Evolutionary conservation across 257 asterid species (phyloP).

Genomic region (Solanum stenotomum): DNA sequence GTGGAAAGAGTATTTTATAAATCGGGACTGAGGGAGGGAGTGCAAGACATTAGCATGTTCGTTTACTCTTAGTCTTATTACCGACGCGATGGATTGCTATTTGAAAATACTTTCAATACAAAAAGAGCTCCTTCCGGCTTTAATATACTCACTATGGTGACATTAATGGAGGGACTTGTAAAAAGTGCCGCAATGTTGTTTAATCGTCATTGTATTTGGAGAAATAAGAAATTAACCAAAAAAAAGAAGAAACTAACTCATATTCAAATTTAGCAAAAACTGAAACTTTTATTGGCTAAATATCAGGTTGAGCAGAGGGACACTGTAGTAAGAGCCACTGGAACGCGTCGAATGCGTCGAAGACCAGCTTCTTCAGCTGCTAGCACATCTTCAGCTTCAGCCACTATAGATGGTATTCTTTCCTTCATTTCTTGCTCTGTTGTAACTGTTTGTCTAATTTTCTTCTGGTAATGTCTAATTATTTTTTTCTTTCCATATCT

Average conservation of each 20-base stretch:
- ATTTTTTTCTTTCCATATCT: neutral
- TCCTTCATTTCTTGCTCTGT: neutral
- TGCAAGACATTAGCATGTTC: neutral
- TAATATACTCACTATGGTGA: neutral
- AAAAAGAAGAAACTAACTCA: neutral
- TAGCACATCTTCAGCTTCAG: constrained; percentile 71
- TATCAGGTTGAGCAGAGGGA: constrained; percentile 50
- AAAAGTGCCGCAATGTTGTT: neutral
- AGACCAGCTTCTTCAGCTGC: constrained; percentile 64
- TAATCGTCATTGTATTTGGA: neutral
- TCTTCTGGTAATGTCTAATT: neutral
- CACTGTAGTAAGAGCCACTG: constrained; percentile 56
- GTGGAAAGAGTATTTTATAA: neutral
- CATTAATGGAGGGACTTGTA: neutral
- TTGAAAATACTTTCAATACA: too few species aligned
- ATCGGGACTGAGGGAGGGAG: neutral
- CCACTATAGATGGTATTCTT: constrained; percentile 48
- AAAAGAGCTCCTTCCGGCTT: too few species aligned
- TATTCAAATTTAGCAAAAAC: neutral
- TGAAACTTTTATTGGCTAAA: neutral
- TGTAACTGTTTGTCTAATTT: neutral
- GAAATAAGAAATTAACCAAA: neutral
- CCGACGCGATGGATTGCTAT: too few species aligned
- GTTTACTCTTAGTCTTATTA: too few species aligned
- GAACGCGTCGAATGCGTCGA: constrained; percentile 72